Evolutionary conservation across 2,329 filamentous ascomycete genomes (phyloP), one percentile per base, ranked within the genome.

Genomic region (Emergomyces pasteurianus): DNA sequence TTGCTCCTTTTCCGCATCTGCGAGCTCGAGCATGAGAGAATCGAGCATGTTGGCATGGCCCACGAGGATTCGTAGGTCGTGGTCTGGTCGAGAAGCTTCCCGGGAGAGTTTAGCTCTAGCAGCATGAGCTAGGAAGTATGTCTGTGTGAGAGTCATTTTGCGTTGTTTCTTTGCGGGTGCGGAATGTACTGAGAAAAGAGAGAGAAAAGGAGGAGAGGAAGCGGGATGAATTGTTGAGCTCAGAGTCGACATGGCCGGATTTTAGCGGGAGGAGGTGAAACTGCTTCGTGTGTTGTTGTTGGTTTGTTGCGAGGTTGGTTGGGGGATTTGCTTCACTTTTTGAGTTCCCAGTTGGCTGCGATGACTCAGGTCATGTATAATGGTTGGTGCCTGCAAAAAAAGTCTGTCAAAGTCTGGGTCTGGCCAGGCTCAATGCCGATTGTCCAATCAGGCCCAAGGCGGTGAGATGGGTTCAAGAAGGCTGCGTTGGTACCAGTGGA

Each of bases 11-110:
- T 97, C 94, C 72, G 92, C 92, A 62, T 95, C 90, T 76, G 91
- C 89, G 62, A 99, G 89, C 68, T 94, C 84, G 64, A 86, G 75
- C 94, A 97, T 97, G 72, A 99, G 80, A 47, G 87, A 87, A 79
- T 99, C 94, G 75, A 99, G 89, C 55, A 97, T 87, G 83, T 97
- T 99, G 80, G 94, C 94, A 78, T 99, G 94, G 71, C 92, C 94
- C 69, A 99, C 94, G 63, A 99, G 88, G 53, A 95, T 85, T 73
- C 92, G 87, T 65, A 99, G 89, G 81, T 97, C 86, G 83, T 97
- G 94, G 74, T 97, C 92, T 70, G 90, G 81, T 71, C 88, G 87
- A 76, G 86, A 85, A 80, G 94, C 94, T 80, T 97, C 92, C 66
- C 83, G 84, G 67, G 91, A 91, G 72, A 99, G 91, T 90, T 99